phyloP scores from a whole-genome alignment of 768 basidiomycete genomes.

The Rhodotorula toruloides region DNA sequence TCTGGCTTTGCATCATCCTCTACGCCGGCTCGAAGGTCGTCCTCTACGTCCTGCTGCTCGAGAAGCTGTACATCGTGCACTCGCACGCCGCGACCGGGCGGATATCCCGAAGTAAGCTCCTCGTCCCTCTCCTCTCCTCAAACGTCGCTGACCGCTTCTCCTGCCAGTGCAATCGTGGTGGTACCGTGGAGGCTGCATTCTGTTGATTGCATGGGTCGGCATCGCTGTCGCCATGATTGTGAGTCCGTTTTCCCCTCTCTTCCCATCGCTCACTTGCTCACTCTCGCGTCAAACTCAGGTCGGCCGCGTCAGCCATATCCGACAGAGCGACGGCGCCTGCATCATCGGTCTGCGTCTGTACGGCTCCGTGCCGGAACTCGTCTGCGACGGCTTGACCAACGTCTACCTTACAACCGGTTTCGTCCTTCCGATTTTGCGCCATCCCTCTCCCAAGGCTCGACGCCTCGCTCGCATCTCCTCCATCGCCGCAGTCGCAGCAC shows the following conservation, averaged over 20 bases:
- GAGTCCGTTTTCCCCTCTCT: not conserved
- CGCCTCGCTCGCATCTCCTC: constrained; percentile 18
- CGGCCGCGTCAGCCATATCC: constrained; percentile 18
- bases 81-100: not conserved
- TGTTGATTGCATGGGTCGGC: constrained; percentile 2
- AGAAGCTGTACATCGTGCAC: constrained; percentile 34
- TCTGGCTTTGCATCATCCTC: constrained; percentile 34
- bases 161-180: constrained; percentile 22
- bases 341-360: constrained; percentile 35
- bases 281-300: not conserved
- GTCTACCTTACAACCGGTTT: constrained; percentile 35
- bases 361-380: constrained; percentile 16
- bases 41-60: constrained; percentile 37
- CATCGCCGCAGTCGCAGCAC: constrained; percentile 53
- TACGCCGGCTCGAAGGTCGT: constrained; percentile 32
- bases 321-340: constrained; percentile 23
- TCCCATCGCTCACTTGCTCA: not conserved
- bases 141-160: not conserved
- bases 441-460: constrained; percentile 22
- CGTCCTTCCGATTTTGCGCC: constrained; percentile 24
- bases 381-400: constrained; percentile 32
- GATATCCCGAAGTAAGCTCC: not conserved
- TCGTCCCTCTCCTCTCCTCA: not conserved
- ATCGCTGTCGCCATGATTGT: constrained; percentile 17
- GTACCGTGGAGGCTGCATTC: constrained; percentile 20